A percentile compares a stretch with the other conserved stretches of the same genome.
Evolutionary conservation across 75 land plant species (phyloP).

Genomic region (Pinus albicaulis): DNA sequence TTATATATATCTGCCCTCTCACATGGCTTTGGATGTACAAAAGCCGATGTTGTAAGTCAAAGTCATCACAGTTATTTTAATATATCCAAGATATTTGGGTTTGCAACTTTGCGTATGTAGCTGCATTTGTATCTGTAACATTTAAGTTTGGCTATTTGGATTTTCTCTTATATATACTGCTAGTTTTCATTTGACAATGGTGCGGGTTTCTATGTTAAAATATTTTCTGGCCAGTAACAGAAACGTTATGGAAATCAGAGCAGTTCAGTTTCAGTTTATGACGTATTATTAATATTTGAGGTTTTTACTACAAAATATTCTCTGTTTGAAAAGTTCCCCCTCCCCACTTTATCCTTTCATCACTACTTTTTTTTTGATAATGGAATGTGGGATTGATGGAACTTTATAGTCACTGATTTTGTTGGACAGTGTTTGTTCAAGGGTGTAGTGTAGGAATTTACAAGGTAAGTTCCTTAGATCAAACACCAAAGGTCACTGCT

Average conservation of each 20-base stretch:
- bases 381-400: no score
- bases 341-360: not conserved
- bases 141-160: not conserved
- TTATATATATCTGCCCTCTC: conserved; percentile 84
- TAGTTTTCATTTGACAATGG: not conserved
- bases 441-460: no score
- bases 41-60: conserved; percentile 80
- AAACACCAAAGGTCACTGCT: no score
- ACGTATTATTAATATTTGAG: not conserved
- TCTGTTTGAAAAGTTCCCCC: not conserved
- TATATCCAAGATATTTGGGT: not conserved
- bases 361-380: not conserved
- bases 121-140: not conserved
- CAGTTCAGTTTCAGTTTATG: not conserved
- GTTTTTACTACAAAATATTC: not conserved
- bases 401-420: no score
- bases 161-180: not conserved
- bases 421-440: no score
- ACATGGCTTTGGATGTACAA: conserved; percentile 74
- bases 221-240: not conserved
- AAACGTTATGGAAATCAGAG: not conserved
- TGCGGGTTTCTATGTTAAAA: not conserved
- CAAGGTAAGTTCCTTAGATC: no score
- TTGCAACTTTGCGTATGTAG: not conserved
- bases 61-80: conserved; percentile 4